Percentiles rank a stretch among this genome's conserved stretches.
Evolutionary conservation across 106 monocot species (phyloP).

Genomic region (Apostasia ramifera): DNA sequence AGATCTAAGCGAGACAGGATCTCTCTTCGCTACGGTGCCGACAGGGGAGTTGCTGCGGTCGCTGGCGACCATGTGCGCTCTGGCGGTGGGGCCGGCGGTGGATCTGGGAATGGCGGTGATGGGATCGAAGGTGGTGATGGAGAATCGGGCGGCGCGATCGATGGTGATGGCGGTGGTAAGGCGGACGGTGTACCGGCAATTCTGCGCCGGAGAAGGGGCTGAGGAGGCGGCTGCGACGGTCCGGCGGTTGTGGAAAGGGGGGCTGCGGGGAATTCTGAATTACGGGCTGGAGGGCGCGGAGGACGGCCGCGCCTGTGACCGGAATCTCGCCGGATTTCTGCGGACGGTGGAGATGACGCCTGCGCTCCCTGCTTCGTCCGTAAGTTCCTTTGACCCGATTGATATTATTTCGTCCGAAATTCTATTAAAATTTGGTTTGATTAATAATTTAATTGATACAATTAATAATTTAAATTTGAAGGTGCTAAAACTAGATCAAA

Average conservation of each 20-base stretch:
- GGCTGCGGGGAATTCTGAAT: conserved; percentile 70
- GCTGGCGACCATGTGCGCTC: conserved; percentile 27
- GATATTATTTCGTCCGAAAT: too few relatives aligned
- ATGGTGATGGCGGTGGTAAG: conserved; percentile 27
- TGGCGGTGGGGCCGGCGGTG: conserved; percentile 47
- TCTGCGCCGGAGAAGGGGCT: conserved; percentile 66
- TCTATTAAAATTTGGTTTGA: too few relatives aligned
- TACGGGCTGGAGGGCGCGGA: conserved; percentile 86
- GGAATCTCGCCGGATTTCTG: conserved; percentile 58
- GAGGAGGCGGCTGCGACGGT: conserved; percentile 54
- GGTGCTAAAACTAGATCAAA: too few relatives aligned
- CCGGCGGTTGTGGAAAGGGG: conserved; percentile 36
- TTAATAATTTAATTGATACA: too few relatives aligned
- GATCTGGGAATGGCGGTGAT: conserved; percentile 47
- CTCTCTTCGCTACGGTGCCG: conserved; percentile 19
- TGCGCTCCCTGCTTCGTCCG: conserved; percentile 48
- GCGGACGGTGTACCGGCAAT: conserved; percentile 61
- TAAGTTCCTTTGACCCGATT: conserved; percentile 15
- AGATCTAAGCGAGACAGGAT: too few relatives aligned
- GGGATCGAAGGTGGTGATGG: conserved; percentile 31
- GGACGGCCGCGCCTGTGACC: conserved; percentile 39
- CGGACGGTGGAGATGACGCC: conserved; percentile 50
- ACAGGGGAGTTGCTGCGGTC: conserved; percentile 32
- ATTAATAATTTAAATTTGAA: too few relatives aligned
- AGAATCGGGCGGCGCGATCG: conserved; percentile 9